phyloP scores from a whole-genome alignment of 768 basidiomycete species.

The Mycena epipterygia region DNA sequence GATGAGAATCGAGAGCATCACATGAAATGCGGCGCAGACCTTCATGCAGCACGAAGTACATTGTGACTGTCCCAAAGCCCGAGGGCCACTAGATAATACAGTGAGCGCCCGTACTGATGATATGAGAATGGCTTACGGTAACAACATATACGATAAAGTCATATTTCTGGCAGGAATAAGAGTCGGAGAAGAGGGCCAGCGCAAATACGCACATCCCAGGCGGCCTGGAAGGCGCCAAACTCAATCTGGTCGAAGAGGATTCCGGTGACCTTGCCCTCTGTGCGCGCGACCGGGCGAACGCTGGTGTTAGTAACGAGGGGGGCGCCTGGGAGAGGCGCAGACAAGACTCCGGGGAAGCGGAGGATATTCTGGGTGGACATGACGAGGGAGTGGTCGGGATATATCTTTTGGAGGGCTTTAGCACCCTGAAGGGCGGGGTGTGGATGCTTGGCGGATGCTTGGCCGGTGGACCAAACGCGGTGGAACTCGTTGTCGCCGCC shows the following conservation, averaged over 20 bases:
- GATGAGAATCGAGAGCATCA: background rate
- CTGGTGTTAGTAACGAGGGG: constrained; percentile 63
- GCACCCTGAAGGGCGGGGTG: constrained; percentile 59
- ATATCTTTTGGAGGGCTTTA: constrained; percentile 66
- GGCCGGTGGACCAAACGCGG: constrained; percentile 54
- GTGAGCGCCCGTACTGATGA: background rate
- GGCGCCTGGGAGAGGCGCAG: constrained; percentile 60
- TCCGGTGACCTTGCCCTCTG: constrained; percentile 60
- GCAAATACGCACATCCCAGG: constrained; percentile 67
- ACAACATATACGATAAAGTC: constrained; percentile 70
- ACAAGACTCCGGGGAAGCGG: constrained; percentile 62
- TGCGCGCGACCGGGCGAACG: constrained; percentile 65
- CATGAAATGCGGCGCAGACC: constrained; percentile 48
- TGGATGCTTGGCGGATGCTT: constrained; percentile 66
- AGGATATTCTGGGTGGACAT: constrained; percentile 66
- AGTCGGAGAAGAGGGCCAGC: background rate
- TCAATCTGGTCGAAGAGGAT: constrained; percentile 63
- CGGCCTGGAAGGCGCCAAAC: constrained; percentile 66
- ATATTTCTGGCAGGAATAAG: constrained; percentile 54
- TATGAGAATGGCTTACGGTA: constrained; percentile 53
- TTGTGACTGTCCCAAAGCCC: constrained; percentile 44
- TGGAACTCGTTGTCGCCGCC: constrained; percentile 56
- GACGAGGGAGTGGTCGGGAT: constrained; percentile 74
- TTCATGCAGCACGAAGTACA: constrained; percentile 71
- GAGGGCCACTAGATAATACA: constrained; percentile 45